Conservation (phyloP, 768 basidiomycete species). For the Crassisporium funariophilum region DNA sequence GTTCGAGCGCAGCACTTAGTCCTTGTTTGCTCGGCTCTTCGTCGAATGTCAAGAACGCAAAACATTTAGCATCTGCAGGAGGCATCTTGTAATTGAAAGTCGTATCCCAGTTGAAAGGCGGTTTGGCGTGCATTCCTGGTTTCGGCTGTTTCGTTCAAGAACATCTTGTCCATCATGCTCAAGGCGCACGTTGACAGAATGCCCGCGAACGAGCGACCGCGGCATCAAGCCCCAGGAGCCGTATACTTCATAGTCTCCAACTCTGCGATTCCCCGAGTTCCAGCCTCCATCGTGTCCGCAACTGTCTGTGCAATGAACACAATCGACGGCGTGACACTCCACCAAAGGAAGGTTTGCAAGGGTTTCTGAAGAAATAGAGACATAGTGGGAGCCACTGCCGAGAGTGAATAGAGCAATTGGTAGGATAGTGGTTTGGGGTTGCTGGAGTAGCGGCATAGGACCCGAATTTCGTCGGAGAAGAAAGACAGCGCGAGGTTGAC, state of each 20-base stretch:
- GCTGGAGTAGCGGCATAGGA: constrained; percentile 28
- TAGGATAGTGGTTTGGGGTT: constrained; percentile 33
- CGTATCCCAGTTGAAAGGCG: too few relatives aligned
- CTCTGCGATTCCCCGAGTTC: constrained; percentile 47
- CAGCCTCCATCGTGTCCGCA: constrained; percentile 44
- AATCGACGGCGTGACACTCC: constrained; percentile 45
- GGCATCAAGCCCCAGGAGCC: constrained; percentile 52
- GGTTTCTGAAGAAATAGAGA: constrained; percentile 48
- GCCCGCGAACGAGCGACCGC: too few relatives aligned
- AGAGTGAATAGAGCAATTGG: constrained; percentile 32
- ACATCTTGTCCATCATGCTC: too few relatives aligned
- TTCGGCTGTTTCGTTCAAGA: too few relatives aligned
- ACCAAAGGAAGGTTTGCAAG: constrained; percentile 60
- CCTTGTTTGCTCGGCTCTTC: too few relatives aligned
- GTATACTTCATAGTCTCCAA: constrained; percentile 57
- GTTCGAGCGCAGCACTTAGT: too few relatives aligned
- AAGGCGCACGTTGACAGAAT: too few relatives aligned
- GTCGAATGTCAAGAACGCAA: too few relatives aligned
- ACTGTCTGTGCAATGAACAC: constrained; percentile 49
- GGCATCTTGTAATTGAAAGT: too few relatives aligned
- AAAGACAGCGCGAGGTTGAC: constrained; percentile 48
- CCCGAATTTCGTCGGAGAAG: constrained; percentile 39
- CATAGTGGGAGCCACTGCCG: constrained; percentile 50
- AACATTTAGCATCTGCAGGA: too few relatives aligned
- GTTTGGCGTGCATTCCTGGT: too few relatives aligned